Evolutionary conservation across 1,139 yeast genomes (phyloP).

Genomic region (Eremothecium sinecaudum): DNA sequence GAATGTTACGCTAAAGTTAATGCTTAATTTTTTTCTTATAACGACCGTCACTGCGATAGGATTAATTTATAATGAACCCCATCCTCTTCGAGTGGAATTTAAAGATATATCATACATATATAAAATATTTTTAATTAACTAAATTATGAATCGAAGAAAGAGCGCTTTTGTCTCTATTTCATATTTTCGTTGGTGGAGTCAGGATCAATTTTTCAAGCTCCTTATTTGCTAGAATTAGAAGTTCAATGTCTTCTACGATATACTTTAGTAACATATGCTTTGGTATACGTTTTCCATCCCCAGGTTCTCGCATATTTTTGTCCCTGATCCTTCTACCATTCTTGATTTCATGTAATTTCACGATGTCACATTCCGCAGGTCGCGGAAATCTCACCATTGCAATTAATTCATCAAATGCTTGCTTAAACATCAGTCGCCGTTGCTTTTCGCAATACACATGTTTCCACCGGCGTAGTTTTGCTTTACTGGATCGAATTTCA

Average conservation of each 20-base stretch:
- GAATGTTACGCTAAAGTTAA: too few species aligned
- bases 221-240: conserved; percentile 23
- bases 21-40: too few species aligned
- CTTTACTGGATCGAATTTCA: conserved; percentile 15
- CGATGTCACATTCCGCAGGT: conserved; percentile 7
- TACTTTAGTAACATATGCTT: conserved; percentile 24
- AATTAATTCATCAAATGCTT: conserved; percentile 23
- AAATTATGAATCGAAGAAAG: too few species aligned
- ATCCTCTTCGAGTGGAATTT: too few species aligned
- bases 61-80: too few species aligned
- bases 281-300: conserved; percentile 23
- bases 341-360: conserved; percentile 3
- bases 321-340: not conserved
- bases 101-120: too few species aligned
- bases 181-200: conserved; percentile 4
- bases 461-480: conserved; percentile 26
- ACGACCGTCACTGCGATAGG: too few species aligned
- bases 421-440: conserved; percentile 27
- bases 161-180: too few species aligned
- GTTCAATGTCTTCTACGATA: conserved; percentile 26
- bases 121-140: too few species aligned
- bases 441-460: conserved; percentile 29
- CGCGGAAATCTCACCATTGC: conserved; percentile 18
- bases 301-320: conserved; percentile 2
- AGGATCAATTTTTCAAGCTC: conserved; percentile 16